A percentile compares a stretch with the other conserved stretches of the same genome.
phyloP scores from a whole-genome alignment of 139 green algal species.

The Medakamo hakoo region DNA sequence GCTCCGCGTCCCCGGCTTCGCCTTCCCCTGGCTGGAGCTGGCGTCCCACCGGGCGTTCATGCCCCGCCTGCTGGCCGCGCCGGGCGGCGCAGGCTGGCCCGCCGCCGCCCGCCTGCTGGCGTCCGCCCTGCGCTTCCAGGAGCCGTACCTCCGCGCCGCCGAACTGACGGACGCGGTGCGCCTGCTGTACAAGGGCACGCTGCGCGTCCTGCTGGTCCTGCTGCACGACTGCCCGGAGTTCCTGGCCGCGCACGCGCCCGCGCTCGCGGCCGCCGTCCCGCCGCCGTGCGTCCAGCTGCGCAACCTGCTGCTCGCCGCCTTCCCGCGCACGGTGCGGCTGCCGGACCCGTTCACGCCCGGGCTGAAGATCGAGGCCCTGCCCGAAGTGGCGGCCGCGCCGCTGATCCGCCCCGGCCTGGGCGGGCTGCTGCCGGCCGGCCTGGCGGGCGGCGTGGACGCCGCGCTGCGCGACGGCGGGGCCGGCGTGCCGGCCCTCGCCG shows the following conservation, averaged over 20 bases:
- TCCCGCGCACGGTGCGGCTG: constrained; percentile 91
- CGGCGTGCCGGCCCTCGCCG: constrained; percentile 7
- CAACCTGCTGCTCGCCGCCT: constrained; percentile 94
- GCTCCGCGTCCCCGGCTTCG: constrained; percentile 76
- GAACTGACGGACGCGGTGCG: constrained; percentile 64
- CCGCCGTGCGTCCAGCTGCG: constrained; percentile 82
- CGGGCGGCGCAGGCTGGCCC: constrained; percentile 41
- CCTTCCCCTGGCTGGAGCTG: constrained; percentile 91
- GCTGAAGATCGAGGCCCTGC: constrained; percentile 92
- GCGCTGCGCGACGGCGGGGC: constrained; percentile 24
- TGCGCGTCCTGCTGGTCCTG: constrained; percentile 93
- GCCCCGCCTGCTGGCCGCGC: constrained; percentile 68
- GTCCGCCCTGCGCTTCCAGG: constrained; percentile 81
- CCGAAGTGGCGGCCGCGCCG: constrained; percentile 74
- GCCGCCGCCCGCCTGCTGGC: constrained; percentile 30
- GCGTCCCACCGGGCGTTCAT: constrained; percentile 77
- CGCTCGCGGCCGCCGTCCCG: constrained; percentile 86
- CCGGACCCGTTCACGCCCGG: constrained; percentile 97
- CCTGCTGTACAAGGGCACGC: constrained; percentile 86
- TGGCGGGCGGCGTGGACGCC: constrained; percentile 54
- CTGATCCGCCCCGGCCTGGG: constrained; percentile 40
- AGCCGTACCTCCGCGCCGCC: constrained; percentile 82
- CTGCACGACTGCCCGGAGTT: constrained; percentile 99
- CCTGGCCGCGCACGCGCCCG: constrained; percentile 91
- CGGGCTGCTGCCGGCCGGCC: constrained; percentile 21